Evolutionary conservation across 495 filamentous ascomycete species (phyloP).

Genomic region (Hyaloscypha hepaticicola): DNA sequence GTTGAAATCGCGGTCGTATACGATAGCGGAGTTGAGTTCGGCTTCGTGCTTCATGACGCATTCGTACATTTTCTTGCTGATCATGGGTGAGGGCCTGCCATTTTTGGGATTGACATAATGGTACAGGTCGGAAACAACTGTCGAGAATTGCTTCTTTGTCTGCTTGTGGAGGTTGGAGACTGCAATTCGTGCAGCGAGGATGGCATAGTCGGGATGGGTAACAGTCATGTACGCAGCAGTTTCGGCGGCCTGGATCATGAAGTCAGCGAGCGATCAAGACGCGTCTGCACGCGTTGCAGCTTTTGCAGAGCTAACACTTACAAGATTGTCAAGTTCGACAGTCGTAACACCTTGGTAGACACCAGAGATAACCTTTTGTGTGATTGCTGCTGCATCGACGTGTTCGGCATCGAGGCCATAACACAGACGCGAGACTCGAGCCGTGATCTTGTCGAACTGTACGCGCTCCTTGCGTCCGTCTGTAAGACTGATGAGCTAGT

Average conservation of each 20-base stretch:
- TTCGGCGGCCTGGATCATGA: conserved; percentile 75
- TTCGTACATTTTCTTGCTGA: conserved; percentile 82
- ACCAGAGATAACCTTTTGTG: conserved; percentile 98
- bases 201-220: conserved; percentile 98
- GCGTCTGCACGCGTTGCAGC: conserved; percentile 9
- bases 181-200: conserved; percentile 96
- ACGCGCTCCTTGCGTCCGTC: conserved; percentile 99
- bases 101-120: conserved; percentile 98
- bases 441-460: conserved; percentile 99
- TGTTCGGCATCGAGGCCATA: conserved; percentile 96
- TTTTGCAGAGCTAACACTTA: conserved; percentile 45
- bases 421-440: conserved; percentile 93
- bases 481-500: conserved; percentile 41
- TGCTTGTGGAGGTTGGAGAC: conserved; percentile 99
- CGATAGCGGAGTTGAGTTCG: conserved; percentile 96
- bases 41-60: conserved; percentile 92
- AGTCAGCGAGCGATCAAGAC: conserved; percentile 18
- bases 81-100: conserved; percentile 82
- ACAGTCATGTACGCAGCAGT: conserved; percentile 99
- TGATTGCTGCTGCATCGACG: conserved; percentile 97
- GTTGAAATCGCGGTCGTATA: conserved; percentile 99
- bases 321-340: conserved; percentile 92
- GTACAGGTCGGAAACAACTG: conserved; percentile 89
- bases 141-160: conserved; percentile 98
- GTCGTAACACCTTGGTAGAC: conserved; percentile 98